Evolutionary conservation across 2,329 filamentous ascomycete genomes (phyloP).

Genomic region (Fusarium marasasianum): DNA sequence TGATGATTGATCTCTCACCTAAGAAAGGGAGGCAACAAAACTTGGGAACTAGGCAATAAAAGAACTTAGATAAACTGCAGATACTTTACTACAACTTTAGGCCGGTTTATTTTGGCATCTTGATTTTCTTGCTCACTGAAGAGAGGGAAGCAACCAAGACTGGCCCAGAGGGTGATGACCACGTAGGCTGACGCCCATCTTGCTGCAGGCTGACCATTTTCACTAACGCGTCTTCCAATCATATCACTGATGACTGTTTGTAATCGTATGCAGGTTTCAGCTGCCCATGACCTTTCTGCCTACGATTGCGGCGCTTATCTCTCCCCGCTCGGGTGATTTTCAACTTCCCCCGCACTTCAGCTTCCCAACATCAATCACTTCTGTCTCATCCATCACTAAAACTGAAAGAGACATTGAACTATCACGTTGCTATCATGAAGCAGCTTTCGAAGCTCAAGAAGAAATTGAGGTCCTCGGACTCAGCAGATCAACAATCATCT

Average conservation of each 20-base stretch:
- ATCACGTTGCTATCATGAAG: accelerated
- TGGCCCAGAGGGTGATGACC: not conserved
- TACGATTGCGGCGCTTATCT: not conserved
- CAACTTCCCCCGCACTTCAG: not conserved
- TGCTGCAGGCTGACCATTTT: not conserved
- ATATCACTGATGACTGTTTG: accelerated
- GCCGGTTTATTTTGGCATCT: no score
- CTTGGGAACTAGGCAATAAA: no score
- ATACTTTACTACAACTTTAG: no score
- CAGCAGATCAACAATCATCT: accelerated
- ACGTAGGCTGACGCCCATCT: accelerated
- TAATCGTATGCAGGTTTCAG: not conserved
- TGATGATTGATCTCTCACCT: no score
- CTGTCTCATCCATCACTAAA: accelerated
- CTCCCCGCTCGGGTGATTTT: not conserved
- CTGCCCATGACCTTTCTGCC: not conserved
- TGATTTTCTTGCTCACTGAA: no score
- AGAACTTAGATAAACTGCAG: no score
- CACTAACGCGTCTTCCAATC: not conserved
- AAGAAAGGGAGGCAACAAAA: no score
- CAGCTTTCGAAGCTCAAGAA: not conserved
- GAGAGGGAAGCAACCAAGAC: no score
- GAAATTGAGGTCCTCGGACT: not conserved
- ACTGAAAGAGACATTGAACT: accelerated
- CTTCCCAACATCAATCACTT: accelerated